These are phyloP conservation scores for Danielia reshetovae DNA, from an alignment of 805 yeast species.

Conservation along the genomic window DNA sequence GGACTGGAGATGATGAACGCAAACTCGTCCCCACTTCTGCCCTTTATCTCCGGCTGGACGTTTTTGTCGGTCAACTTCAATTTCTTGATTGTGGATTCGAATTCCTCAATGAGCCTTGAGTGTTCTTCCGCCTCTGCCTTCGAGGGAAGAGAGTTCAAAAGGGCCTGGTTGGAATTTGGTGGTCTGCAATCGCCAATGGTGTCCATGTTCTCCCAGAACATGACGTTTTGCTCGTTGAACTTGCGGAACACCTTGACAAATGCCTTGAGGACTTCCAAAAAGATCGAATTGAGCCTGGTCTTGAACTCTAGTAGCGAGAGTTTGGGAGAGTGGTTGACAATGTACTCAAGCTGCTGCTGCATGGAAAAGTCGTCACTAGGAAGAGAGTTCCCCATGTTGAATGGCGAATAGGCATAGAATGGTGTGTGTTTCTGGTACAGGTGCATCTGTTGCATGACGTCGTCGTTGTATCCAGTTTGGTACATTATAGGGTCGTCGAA, in stretches of 20 bases:
- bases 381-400: constrained; percentile 18
- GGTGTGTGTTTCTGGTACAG: constrained; percentile 10
- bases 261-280: constrained; percentile 31
- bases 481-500: constrained; percentile 24
- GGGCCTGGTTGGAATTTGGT: constrained; percentile 6
- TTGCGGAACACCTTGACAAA: constrained; percentile 29
- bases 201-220: constrained; percentile 27
- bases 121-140: constrained; percentile 30
- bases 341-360: constrained; percentile 24
- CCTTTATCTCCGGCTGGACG: constrained; percentile 4
- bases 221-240: constrained; percentile 24
- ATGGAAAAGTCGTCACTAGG: constrained; percentile 9
- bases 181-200: constrained; percentile 22
- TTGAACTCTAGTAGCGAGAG: constrained; percentile 30
- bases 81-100: constrained; percentile 23
- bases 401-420: constrained; percentile 21
- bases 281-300: constrained; percentile 30
- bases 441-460: constrained; percentile 17
- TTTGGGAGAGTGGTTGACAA: constrained; percentile 22
- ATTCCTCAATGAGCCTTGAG: constrained; percentile 26
- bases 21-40: constrained; percentile 4
- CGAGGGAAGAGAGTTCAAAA: constrained; percentile 24
- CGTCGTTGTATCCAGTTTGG: constrained; percentile 28
- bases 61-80: constrained; percentile 16
- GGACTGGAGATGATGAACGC: constrained; percentile 19